phyloP scores from a whole-genome alignment of 2,329 filamentous ascomycete species.

The Ophidiomyces ophidiicola region DNA sequence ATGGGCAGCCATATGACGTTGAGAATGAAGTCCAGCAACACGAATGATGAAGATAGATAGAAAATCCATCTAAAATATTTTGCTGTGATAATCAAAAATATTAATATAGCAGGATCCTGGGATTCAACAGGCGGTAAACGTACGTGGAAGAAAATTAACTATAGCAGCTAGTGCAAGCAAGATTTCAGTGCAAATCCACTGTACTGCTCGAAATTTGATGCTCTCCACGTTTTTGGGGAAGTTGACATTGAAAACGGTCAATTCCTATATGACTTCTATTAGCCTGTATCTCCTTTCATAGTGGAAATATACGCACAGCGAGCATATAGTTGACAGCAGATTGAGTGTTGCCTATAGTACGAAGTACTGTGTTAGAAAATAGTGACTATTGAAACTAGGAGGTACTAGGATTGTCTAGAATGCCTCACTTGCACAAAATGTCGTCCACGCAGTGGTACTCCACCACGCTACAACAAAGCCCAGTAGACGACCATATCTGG shows the following conservation, averaged over 20 bases:
- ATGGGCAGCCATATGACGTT: conserved; percentile 52
- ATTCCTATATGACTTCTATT: conserved; percentile 33
- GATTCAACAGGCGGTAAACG: conserved; percentile 15
- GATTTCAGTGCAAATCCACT: conserved; percentile 48
- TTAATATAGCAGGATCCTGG: too few relatives aligned
- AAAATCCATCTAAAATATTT: conserved; percentile 41
- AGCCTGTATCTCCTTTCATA: conserved; percentile 6
- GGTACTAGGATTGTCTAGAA: too few relatives aligned
- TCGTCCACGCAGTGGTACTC: conserved; percentile 52
- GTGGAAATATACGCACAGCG: conserved; percentile 28
- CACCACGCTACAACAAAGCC: conserved; percentile 54
- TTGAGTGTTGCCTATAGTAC: conserved; percentile 36
- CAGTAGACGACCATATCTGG: conserved; percentile 43
- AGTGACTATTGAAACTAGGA: too few relatives aligned
- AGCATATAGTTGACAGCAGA: conserved; percentile 43
- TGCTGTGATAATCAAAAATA: conserved; percentile 20
- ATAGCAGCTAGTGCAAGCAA: conserved; percentile 40
- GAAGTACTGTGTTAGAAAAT: too few relatives aligned
- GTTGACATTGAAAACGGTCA: conserved; percentile 45
- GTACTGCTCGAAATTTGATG: conserved; percentile 48
- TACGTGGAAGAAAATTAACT: conserved; percentile 42
- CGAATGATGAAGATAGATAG: conserved; percentile 39
- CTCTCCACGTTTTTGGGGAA: conserved; percentile 43
- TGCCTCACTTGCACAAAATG: conserved; percentile 40
- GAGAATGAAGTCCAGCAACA: conserved; percentile 46